Conservation (phyloP, 2,329 filamentous ascomycete genomes). For the Sporothrix pallida region DNA sequence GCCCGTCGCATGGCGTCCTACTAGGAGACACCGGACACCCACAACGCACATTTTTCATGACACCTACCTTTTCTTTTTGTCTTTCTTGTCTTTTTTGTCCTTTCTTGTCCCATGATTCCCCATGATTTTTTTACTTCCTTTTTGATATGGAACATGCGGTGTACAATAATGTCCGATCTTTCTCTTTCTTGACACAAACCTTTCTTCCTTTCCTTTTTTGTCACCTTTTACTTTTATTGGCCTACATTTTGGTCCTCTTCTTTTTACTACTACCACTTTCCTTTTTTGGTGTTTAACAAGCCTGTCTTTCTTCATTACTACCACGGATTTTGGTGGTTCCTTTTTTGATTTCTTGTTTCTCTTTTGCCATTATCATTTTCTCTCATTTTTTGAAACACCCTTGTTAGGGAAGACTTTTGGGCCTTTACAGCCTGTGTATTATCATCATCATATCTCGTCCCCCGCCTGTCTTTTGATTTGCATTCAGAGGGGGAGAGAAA, state of each 20-base stretch:
- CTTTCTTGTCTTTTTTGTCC: neutral
- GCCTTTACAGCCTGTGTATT: slow-evolving; percentile 16
- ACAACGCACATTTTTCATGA: slow-evolving; percentile 4
- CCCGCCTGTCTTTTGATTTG: neutral
- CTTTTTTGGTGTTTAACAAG: slow-evolving; percentile 21
- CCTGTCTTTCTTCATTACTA: slow-evolving; percentile 2
- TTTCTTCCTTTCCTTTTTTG: slow-evolving; percentile 1
- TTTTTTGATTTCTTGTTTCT: neutral
- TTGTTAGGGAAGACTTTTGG: slow-evolving; percentile 14
- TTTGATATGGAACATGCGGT: slow-evolving; percentile 31
- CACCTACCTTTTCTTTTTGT: neutral
- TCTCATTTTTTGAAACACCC: neutral
- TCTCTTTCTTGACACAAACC: neutral
- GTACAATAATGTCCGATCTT: slow-evolving; percentile 30
- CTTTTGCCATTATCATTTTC: neutral
- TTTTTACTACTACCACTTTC: slow-evolving; percentile 16
- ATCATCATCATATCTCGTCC: slow-evolving; percentile 4
- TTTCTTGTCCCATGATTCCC: slow-evolving; percentile 29
- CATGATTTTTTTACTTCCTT: slow-evolving; percentile 6
- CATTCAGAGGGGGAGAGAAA: neutral
- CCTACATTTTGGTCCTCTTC: neutral
- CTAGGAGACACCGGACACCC: slow-evolving; percentile 45
- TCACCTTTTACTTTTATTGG: neutral
- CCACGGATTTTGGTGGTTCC: neutral
- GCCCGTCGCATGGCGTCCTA: slow-evolving; percentile 69